Evolutionary conservation across 495 filamentous ascomycete species (phyloP), one percentile per base, ranked within the genome.

Genomic region (Endocarpon pusillum): DNA sequence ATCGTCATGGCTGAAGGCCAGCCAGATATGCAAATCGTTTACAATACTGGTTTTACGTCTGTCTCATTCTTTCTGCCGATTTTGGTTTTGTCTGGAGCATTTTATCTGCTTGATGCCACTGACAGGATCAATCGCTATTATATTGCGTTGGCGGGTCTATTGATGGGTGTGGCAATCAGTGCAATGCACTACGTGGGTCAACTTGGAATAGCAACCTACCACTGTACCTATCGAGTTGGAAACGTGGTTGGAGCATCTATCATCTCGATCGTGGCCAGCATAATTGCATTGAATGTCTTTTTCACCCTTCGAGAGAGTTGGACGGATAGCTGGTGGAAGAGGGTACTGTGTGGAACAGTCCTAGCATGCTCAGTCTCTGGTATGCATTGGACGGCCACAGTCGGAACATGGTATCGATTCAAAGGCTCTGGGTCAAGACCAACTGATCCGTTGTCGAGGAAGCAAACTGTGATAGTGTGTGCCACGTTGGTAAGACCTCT

Each of bases 141-240:
- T 8, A 66, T 80, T 11, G 28, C 56, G n/a, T 40, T 66, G 0
- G 75, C 74, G 18, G 82, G 84, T 1, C 37, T 69, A 3, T 53
- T 84, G 26, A 73, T 76, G 0, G 85, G 85, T 4, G 54, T 68
- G 2, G 69, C 79, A 14, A 74, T 91, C 34, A 79, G 77, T 35
- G 86, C 76, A 3, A 93, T 93, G 86, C 81, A 93, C 48, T 94
- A 92, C 43, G 57, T 91, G 28, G 82, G 82, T 18, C 81, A 91
- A 45, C 64, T 76, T 9, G 81, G 84, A 21, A 85, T 89, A 42
- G 57, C 61, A 10, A 89, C 92, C 49, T 94, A 93, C 46, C 42
- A 43, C 4, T 70, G 74, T 43, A 41, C 46, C 8, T 85, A 87
- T 39, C 21, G 42, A 5, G 41, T 53, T 8, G 52, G 48, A 3